Conservation (phyloP, 2,329 filamentous ascomycete species). For the Fusarium papillatum region DNA sequence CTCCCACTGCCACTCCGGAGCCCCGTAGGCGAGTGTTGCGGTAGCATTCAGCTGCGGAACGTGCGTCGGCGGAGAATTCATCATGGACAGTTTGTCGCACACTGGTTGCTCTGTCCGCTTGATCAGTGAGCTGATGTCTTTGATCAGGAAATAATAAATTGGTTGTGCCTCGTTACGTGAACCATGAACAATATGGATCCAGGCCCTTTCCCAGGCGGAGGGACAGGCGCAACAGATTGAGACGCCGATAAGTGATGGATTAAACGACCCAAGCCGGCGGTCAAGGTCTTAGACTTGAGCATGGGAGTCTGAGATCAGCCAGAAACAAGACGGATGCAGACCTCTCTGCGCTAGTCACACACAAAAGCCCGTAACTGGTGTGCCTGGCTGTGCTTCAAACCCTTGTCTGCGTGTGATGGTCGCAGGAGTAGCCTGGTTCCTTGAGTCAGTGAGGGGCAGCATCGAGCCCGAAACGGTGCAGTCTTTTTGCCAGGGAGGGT, state of each 20-base stretch:
- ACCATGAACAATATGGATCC: constrained; percentile 7
- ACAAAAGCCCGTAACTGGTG: constrained; percentile 29
- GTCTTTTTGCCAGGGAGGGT: constrained; percentile 7
- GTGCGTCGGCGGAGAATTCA: constrained; percentile 32
- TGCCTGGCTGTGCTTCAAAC: constrained; percentile 24
- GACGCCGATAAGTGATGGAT: constrained; percentile 13
- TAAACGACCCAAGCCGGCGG: constrained; percentile 16
- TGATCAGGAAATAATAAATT: neutral
- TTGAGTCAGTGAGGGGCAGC: constrained; percentile 31
- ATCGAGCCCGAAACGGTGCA: constrained; percentile 22
- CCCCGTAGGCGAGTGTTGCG: constrained; percentile 17
- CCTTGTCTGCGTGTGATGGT: constrained; percentile 17
- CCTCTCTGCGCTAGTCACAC: constrained; percentile 13
- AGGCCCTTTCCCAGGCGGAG: constrained; percentile 11
- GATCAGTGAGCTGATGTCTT: constrained; percentile 3
- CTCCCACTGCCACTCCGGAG: constrained; percentile 29
- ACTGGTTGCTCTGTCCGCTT: constrained; percentile 2
- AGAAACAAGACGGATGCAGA: neutral
- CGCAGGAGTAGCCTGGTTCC: constrained; percentile 18
- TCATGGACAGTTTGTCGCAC: neutral
- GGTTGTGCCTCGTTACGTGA: neutral
- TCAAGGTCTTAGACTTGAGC: constrained; percentile 4
- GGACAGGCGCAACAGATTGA: constrained; percentile 20
- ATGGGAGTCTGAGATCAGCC: constrained; percentile 7
- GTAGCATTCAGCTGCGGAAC: constrained; percentile 14